Evolutionary conservation across 768 basidiomycete species (phyloP).

Genomic region (Hygrophorus pudorinus): DNA sequence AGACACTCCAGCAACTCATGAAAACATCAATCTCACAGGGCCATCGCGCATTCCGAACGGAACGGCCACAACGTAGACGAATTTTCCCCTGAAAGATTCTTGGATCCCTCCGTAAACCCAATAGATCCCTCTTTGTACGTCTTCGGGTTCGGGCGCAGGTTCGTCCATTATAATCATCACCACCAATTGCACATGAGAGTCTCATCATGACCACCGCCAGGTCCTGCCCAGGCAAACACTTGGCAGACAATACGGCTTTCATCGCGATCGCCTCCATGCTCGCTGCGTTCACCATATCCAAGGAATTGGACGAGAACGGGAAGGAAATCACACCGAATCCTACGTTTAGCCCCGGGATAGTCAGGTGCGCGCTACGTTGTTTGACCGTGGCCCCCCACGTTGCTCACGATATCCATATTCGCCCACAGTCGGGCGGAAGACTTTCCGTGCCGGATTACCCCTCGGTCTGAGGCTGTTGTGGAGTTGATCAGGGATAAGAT

Average conservation of each 20-base stretch:
- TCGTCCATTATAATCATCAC: background rate
- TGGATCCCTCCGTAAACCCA: slow-evolving; percentile 28
- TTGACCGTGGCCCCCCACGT: background rate
- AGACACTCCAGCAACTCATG: slow-evolving; percentile 2
- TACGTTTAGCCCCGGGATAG: background rate
- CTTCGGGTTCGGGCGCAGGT: slow-evolving; percentile 7
- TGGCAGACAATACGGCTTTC: slow-evolving; percentile 1
- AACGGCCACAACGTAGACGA: slow-evolving; percentile 23
- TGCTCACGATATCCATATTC: background rate
- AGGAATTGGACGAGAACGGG: slow-evolving; percentile 2
- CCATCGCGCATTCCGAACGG: slow-evolving; percentile 23
- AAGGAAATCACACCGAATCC: background rate
- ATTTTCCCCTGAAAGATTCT: slow-evolving; percentile 39
- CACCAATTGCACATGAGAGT: no score
- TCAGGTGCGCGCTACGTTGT: background rate
- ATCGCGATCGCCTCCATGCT: background rate
- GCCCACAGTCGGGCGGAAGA: no score
- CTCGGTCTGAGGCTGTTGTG: background rate
- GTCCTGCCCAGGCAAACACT: slow-evolving; percentile 5
- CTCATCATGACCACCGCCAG: background rate
- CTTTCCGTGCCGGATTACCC: background rate
- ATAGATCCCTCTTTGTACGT: background rate
- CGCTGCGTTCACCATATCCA: slow-evolving; percentile 1
- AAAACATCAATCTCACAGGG: slow-evolving; percentile 13
- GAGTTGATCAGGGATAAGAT: no score